Conservation (phyloP, 331 rosid species). For the Dryas integrifolia region DNA sequence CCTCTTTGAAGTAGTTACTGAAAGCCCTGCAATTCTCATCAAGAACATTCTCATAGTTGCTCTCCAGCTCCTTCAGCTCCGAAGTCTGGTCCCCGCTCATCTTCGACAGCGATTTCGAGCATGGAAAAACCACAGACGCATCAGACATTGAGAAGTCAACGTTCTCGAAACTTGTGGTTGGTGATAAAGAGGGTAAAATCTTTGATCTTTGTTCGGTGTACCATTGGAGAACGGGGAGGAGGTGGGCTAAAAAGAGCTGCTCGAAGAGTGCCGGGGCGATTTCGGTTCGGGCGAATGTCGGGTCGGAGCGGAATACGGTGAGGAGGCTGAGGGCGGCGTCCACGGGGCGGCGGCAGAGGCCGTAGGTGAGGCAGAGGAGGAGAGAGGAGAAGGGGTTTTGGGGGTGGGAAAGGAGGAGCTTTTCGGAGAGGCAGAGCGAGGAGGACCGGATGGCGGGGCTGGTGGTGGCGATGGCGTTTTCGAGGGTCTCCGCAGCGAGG, state of each 20-base stretch:
- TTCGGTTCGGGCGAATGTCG: slow-evolving; percentile 59
- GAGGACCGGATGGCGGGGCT: slow-evolving; percentile 39
- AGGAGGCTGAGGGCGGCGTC: slow-evolving; percentile 55
- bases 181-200: slow-evolving; percentile 32
- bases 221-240: slow-evolving; percentile 52
- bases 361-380: slow-evolving; percentile 55
- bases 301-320: slow-evolving; percentile 41
- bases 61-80: slow-evolving; percentile 64
- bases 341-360: slow-evolving; percentile 37
- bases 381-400: slow-evolving; percentile 46
- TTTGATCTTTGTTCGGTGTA: slow-evolving; percentile 51
- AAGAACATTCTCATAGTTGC: slow-evolving; percentile 52
- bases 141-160: slow-evolving; percentile 36
- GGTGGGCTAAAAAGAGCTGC: slow-evolving; percentile 57
- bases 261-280: slow-evolving; percentile 60
- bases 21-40: slow-evolving; percentile 62
- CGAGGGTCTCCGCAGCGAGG: slow-evolving; percentile 53
- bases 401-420: slow-evolving; percentile 54
- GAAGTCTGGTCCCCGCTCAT: slow-evolving; percentile 62
- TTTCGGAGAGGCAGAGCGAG: slow-evolving; percentile 59
- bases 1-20: slow-evolving; percentile 48
- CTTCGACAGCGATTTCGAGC: slow-evolving; percentile 52
- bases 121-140: slow-evolving; percentile 34
- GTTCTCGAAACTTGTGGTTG: background rate
- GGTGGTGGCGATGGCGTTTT: slow-evolving; percentile 48